Base-by-base conservation (phyloP, 305 asterid species). In the Rubia occidens region DNA sequence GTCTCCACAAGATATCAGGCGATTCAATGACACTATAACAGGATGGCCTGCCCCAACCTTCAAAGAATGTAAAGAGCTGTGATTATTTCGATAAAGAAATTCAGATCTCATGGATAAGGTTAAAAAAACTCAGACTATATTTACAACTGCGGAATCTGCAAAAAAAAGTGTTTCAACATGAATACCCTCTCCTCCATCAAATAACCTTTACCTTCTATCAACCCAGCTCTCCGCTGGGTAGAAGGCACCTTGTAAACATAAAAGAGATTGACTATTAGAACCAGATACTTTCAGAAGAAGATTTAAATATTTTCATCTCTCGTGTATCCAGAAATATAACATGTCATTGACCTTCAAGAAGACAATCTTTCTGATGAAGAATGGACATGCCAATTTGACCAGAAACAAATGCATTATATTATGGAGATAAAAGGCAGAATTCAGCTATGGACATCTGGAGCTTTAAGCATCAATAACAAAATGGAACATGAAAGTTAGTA, bases 41-140 rank as follows among this genome's bases (percentile, higher is more conserved):
- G 98, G 98, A 72, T 90, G 96, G 68, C 98, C 97, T 53, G 98
- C 98, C 78, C 98, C 98, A 78, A 93, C 98, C 98, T 93, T 68
- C 76, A 79, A 17, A 70, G 49, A 53, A 71, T 29, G 53, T 66
- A 65, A 71, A 11, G 43, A 55, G 63, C 24, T 40, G 11, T 60
- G 24, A 32, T 45, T n/a, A 59, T 43, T 65, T 47, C 63, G 24
- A 49, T 17, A 7, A 32, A 49, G 60, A 29, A 49, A 49, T 20
- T 47, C 26, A 40, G 35, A 49, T 13, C 49, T 29, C 39, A 8
- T 66, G 8, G 44, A 66, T 44, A 45, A 45, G 24, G 42, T 26
- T 66, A 24, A 20, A 10, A 24, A 44, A 66, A 44, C 24, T 66
- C 43, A 4, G 13, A 24, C n/a, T 42, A 11, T 5, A 43, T 8